Evolutionary conservation across 306 rosid species (phyloP), one percentile per base, ranked within the genome.

Genomic region (Begonia loranthoides): DNA sequence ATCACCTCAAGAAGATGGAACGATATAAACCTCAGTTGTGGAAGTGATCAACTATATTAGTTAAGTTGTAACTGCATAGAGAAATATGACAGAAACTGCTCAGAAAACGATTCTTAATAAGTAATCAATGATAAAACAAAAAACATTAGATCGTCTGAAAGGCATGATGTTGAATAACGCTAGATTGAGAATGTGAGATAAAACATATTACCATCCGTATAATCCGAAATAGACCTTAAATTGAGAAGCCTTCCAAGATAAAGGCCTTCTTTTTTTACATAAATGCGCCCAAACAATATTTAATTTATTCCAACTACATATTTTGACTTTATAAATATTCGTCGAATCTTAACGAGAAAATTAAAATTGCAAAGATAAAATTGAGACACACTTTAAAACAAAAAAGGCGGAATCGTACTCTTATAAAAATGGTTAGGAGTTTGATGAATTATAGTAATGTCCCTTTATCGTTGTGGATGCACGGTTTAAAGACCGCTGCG

Each of bases 151-250:
- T 56, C 53, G 2, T 19, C 22, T 1, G 22, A 2, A 19, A 19
- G 22, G 22, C 22, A 19, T 19, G 3, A 19, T 50, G 43, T 53
- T 49, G 17, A 59, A 10, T 53, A 41, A 17, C 15, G 36, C 6
- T 52, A 58, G 19, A 67, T 58, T 39, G 13, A 53, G 28, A 52
- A 64, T 38, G 44, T 19, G 49, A 41, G 4, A 45, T 43, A 54
- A 5, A 48, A 56, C 57, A 36, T 56, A 28, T 78, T 78, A 90
- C 99, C 99, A 94, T 74, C 99, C 99, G 39, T 92, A 90, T 78
- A 90, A 70, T 61, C 94, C 95, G 69, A 90, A 80, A 77, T 90
- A 90, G 55, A 84, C 77, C 69, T 83, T 86, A 61, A 90, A 44
- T 74, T 73, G 78, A 14, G 94, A 73, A 48, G 73, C 74, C 10